Evolutionary conservation across 305 asterid genomes (phyloP).

Genomic region (Fraxinus greggii): DNA sequence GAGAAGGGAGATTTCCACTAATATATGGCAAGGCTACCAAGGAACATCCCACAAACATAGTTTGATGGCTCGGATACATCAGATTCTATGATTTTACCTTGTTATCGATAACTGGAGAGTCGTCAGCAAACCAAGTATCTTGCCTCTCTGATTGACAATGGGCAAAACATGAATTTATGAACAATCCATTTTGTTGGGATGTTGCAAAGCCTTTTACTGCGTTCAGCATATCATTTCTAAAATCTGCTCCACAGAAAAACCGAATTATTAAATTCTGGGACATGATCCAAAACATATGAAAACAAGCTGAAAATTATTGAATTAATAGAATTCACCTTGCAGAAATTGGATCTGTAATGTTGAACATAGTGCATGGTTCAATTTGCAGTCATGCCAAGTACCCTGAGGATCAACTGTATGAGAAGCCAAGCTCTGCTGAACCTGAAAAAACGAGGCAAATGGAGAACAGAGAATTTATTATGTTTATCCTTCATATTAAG

Average conservation of each 20-base stretch:
- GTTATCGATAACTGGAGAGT: conserved; percentile 54
- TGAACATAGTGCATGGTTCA: conserved; percentile 51
- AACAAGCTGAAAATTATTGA: not conserved
- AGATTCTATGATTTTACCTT: conserved; percentile 40
- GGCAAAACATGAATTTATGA: conserved; percentile 75
- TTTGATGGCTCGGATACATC: not conserved
- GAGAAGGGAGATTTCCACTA: not conserved
- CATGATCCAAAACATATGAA: not conserved
- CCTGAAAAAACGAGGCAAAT: conserved; percentile 32
- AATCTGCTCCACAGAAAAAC: conserved; percentile 38
- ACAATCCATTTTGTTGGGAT: conserved; percentile 50
- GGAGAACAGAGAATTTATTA: not conserved
- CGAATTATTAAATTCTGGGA: not conserved
- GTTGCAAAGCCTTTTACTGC: conserved; percentile 44
- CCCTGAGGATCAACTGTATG: conserved; percentile 64
- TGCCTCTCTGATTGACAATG: conserved; percentile 88
- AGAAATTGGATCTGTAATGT: conserved; percentile 58
- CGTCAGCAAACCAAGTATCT: conserved; percentile 73
- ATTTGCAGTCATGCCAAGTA: conserved; percentile 57
- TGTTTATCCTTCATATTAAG: not conserved
- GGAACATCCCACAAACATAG: not conserved
- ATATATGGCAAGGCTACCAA: not conserved
- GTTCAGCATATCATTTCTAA: conserved; percentile 54
- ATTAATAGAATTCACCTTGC: conserved; percentile 39
- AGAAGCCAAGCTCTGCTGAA: conserved; percentile 75